Evolutionary conservation across 139 green algal species (phyloP).

Genomic region (Auxenochlorella pyrenoidosa): DNA sequence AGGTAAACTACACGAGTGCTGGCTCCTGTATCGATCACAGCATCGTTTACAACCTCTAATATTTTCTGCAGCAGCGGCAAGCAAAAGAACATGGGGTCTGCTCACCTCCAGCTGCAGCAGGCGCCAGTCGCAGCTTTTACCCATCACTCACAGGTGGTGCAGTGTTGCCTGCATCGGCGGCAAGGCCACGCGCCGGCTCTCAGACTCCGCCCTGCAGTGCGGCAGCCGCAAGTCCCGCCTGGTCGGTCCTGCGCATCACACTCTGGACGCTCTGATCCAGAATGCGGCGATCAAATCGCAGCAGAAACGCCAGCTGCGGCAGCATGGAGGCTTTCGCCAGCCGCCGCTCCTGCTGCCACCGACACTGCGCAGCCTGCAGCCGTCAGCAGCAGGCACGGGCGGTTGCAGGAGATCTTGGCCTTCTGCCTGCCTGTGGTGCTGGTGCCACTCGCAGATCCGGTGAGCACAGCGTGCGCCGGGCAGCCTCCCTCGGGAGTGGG

Average conservation of each 20-base stretch:
- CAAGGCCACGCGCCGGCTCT: background rate
- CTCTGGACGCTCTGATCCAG: too few species aligned
- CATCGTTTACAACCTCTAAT: too few species aligned
- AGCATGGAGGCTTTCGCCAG: background rate
- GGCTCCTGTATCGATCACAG: too few species aligned
- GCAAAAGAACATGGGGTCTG: too few species aligned
- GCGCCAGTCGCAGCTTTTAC: too few species aligned
- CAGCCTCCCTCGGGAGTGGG: background rate
- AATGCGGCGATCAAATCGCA: background rate
- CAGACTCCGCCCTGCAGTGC: background rate
- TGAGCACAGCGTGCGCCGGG: background rate
- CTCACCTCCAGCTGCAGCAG: too few species aligned
- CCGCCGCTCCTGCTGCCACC: background rate
- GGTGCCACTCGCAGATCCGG: slow-evolving; percentile 79
- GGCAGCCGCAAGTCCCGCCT: too few species aligned
- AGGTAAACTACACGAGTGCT: too few species aligned
- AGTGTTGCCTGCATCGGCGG: background rate
- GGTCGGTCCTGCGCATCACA: too few species aligned
- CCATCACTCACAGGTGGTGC: background rate
- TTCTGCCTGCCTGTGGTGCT: slow-evolving; percentile 60
- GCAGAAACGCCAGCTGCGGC: background rate
- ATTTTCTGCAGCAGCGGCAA: too few species aligned
- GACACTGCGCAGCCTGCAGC: background rate
- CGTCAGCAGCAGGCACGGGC: background rate
- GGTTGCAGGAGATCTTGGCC: slow-evolving; percentile 28